phyloP scores from a whole-genome alignment of 2,329 filamentous ascomycete species.

The Fusarium udum region DNA sequence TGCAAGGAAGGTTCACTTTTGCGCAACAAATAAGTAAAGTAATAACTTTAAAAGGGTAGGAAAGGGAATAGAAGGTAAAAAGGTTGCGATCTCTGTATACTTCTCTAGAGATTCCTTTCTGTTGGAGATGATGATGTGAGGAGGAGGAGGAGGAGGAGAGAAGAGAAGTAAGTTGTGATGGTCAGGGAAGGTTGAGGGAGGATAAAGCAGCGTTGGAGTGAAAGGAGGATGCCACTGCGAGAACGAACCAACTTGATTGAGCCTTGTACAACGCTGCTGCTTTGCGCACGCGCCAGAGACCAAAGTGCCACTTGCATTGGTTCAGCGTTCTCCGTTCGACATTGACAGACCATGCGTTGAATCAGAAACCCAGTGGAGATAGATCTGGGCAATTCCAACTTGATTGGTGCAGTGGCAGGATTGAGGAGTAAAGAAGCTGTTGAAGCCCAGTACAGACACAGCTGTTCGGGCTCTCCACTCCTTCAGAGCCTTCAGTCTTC shows the following conservation, averaged over 20 bases:
- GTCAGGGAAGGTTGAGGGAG: neutral
- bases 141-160: neutral
- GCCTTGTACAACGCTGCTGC: neutral
- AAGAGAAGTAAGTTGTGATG: neutral
- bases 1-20: neutral
- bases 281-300: too few species aligned
- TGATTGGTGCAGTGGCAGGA: too few species aligned
- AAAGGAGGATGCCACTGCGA: neutral
- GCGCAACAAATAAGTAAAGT: neutral
- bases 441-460: too few species aligned
- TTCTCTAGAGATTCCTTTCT: rapidly evolving
- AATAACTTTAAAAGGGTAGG: rapidly evolving
- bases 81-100: too few species aligned
- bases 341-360: too few species aligned
- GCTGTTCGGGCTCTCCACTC: too few species aligned
- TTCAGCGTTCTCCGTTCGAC: too few species aligned
- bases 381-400: too few species aligned
- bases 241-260: neutral
- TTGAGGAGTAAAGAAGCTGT: too few species aligned
- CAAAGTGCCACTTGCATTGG: too few species aligned
- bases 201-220: neutral
- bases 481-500: too few species aligned
- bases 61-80: neutral
- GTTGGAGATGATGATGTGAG: neutral
- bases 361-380: too few species aligned